Percentiles rank a stretch among this genome's conserved stretches.
These are phyloP conservation scores for Hypocrella siamensis DNA, from an alignment of 2,329 filamentous ascomycete genomes.

Conservation along the genomic window DNA sequence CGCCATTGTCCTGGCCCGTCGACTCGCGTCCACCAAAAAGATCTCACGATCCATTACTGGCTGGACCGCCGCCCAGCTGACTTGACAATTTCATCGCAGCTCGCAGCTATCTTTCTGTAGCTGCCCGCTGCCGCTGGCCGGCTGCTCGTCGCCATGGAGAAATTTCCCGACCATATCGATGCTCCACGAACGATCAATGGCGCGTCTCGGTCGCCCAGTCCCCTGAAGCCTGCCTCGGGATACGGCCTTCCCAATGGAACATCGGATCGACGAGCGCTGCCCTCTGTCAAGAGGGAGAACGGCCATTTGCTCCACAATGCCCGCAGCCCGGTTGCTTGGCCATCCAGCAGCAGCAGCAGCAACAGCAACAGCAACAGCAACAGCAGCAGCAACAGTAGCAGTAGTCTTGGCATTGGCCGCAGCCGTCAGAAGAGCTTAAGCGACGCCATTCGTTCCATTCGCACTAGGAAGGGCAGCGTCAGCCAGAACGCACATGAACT, in stretches of 20 bases:
- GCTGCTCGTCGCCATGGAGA: constrained; percentile 25
- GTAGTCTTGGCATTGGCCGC: constrained; percentile 32
- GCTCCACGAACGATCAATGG: constrained; percentile 14
- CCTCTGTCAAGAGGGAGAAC: constrained; percentile 1
- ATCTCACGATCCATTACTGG: no score
- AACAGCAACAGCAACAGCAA: no score
- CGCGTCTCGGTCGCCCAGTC: constrained; percentile 11
- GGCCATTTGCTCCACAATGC: no score
- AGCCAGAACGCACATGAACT: constrained; percentile 89
- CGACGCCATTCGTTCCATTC: constrained; percentile 74
- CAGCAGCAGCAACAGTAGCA: not conserved
- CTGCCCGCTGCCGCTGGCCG: not conserved
- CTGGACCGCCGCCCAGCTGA: no score
- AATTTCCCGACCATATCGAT: constrained; percentile 41
- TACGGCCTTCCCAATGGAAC: constrained; percentile 11
- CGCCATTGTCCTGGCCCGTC: not conserved
- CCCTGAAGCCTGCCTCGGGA: constrained; percentile 11
- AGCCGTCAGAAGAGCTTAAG: constrained; percentile 71
- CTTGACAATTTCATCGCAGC: no score
- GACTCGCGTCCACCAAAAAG: not conserved
- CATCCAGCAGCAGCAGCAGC: no score
- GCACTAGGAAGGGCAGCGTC: constrained; percentile 68
- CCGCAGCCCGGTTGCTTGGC: no score
- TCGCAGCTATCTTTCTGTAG: not conserved
- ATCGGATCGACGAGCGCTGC: constrained; percentile 6